Base-by-base conservation (phyloP, 2,329 filamentous ascomycete genomes). In the Xylaria hypoxylon region DNA sequence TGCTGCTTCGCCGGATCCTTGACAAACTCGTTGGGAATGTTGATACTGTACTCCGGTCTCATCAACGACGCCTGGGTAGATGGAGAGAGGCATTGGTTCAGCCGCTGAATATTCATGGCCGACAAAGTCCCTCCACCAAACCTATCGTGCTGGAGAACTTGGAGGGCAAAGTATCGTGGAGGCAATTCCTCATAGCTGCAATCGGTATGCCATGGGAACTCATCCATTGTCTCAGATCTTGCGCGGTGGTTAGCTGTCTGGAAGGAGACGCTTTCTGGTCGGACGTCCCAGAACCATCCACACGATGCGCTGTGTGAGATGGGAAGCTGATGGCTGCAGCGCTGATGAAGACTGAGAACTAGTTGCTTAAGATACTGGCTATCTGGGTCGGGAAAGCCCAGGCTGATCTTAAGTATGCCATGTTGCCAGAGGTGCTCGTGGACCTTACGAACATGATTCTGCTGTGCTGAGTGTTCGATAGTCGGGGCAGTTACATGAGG, bases 281-380 rank as follows among this genome's bases (percentile, higher is more conserved):
- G 77, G 2, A 82, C 75, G 50, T 82, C 80, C 80, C 81, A 83
- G 67, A 82, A 82, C 80, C 80, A 82, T 3, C 80, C 80, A 6
- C 76, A 75, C 0, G 72, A 76, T 1, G 80, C 79, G 64, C 80
- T 82, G 65, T 82, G 80, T 0, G 76, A 66, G 19, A 81, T 80
- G 4, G 81, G 81, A 0, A 82, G 74, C 2, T 71, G 71, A 56
- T 82, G 81, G 0, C 73, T 72, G 28, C 79, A 75, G 10, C 75
- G 17, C 3, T 68, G 50, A 61, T 82, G 73, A 0, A 82, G 77
- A n/a, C 71, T 76, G 3, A 65, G 19, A 13, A 82, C 66, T 6
- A 82, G 69, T 4, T 71, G 62, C 44, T 76, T 45, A 7, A 82
- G 75, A 42, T 82, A 82, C 0, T 56, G 50, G 65, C 79, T 80